phyloP scores from a whole-genome alignment of 2,329 filamentous ascomycete genomes.

The Colletotrichum cordylinicola region DNA sequence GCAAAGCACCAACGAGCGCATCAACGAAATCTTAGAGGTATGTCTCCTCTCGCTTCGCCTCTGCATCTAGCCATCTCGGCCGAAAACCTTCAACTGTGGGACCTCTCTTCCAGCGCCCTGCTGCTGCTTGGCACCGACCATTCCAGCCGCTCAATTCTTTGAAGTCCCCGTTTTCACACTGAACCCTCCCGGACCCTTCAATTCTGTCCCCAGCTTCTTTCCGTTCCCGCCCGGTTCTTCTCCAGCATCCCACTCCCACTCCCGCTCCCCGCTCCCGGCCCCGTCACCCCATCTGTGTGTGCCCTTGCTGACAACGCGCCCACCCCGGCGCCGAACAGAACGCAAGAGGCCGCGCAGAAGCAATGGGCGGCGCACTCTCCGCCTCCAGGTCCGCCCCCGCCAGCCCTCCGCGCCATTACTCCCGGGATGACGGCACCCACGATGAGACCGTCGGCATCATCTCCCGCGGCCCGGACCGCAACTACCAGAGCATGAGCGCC shows the following conservation, averaged over 20 bases:
- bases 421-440: conserved; percentile 25
- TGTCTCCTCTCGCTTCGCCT: background rate
- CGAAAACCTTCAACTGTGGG: background rate
- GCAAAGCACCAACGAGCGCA: conserved; percentile 41
- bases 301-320: background rate
- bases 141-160: background rate
- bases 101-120: background rate
- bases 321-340: conserved; percentile 32
- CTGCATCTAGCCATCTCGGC: background rate
- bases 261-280: background rate
- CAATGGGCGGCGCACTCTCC: conserved; percentile 36
- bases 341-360: conserved; percentile 48
- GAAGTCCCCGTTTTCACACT: background rate
- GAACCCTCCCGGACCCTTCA: background rate
- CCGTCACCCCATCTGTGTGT: background rate
- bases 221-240: background rate
- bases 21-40: conserved; percentile 54
- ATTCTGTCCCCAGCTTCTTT: background rate
- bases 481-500: conserved; percentile 44
- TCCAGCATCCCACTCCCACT: background rate
- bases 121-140: background rate
- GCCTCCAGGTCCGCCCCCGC: conserved; percentile 17
- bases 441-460: conserved; percentile 51
- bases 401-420: conserved; percentile 21
- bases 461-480: conserved; percentile 36